Conservation (phyloP, 1,139 yeast genomes). For the Kurtzmaniella natalensis region DNA sequence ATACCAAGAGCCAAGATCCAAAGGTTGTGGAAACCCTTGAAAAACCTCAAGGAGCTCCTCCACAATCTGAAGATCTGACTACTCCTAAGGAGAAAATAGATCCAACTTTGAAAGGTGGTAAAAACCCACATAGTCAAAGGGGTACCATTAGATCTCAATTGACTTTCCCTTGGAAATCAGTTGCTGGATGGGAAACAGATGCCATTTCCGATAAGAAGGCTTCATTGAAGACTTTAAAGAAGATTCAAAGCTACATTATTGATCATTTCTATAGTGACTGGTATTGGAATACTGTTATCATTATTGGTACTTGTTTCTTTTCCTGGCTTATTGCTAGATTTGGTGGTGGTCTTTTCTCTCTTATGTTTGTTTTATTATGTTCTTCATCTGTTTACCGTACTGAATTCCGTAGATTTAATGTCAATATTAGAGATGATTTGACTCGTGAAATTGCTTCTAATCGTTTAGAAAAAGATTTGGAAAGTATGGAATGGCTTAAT, state of each 20-base stretch:
- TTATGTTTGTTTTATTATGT: constrained; percentile 54
- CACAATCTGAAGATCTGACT: constrained; percentile 4
- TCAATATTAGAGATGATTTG: constrained; percentile 72
- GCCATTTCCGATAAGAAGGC: constrained; percentile 21
- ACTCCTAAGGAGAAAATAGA: constrained; percentile 8
- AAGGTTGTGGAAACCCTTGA: too few relatives aligned
- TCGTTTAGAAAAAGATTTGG: constrained; percentile 56
- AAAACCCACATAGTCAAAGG: constrained; percentile 8
- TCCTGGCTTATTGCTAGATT: constrained; percentile 58
- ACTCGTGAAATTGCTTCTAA: constrained; percentile 56
- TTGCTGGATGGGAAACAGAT: constrained; percentile 37
- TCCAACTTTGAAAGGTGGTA: not conserved
- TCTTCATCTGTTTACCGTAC: constrained; percentile 64
- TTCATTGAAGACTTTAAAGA: constrained; percentile 21
- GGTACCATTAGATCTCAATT: constrained; percentile 25
- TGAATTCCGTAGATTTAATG: constrained; percentile 69
- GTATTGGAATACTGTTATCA: constrained; percentile 62
- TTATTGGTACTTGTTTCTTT: constrained; percentile 68
- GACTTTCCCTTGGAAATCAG: constrained; percentile 39
- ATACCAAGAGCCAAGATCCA: too few relatives aligned
- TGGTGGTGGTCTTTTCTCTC: constrained; percentile 56
- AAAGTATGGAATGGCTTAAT: constrained; percentile 79
- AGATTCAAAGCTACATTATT: constrained; percentile 53
- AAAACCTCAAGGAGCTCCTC: too few relatives aligned
- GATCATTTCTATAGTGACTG: constrained; percentile 71